A percentile compares a stretch with the other conserved stretches of the same genome.
Conservation (phyloP, 352 stramenopile species). For the Paralagenidium karlingii region DNA sequence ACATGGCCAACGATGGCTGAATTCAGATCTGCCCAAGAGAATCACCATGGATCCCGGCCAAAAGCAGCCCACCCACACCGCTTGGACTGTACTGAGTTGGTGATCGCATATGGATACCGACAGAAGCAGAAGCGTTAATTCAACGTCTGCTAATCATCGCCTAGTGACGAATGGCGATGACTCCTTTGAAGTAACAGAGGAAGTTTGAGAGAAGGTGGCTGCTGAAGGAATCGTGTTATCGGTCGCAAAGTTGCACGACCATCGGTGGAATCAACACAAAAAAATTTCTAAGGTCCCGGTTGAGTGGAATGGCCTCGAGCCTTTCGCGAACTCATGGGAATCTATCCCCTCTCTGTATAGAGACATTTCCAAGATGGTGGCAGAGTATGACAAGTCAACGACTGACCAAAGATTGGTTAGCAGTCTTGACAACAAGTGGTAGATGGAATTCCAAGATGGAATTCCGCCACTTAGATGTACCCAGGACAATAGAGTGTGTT, state of each 20-base stretch:
- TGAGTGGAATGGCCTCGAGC: conserved; percentile 3
- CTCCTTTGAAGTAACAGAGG: conserved; percentile 11
- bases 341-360: background rate
- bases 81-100: conserved; percentile 14
- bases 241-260: conserved; percentile 1
- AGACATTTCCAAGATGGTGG: conserved; percentile 1
- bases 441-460: no score
- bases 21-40: conserved; percentile 14
- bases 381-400: no score
- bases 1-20: no score
- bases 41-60: conserved; percentile 3
- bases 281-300: background rate
- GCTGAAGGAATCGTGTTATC: conserved; percentile 7
- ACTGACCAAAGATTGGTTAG: no score
- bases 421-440: no score
- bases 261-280: background rate
- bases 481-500: no score
- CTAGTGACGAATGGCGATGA: conserved; percentile 9
- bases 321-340: conserved; percentile 4
- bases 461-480: no score
- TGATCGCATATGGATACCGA: conserved; percentile 6
- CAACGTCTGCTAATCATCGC: conserved; percentile 7
- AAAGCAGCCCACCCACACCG: conserved; percentile 2
- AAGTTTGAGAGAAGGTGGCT: conserved; percentile 10
- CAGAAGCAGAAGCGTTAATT: conserved; percentile 13